Base-by-base conservation (phyloP, 2,329 filamentous ascomycete species). In the Hymenotorrendiella dingleyae region DNA sequence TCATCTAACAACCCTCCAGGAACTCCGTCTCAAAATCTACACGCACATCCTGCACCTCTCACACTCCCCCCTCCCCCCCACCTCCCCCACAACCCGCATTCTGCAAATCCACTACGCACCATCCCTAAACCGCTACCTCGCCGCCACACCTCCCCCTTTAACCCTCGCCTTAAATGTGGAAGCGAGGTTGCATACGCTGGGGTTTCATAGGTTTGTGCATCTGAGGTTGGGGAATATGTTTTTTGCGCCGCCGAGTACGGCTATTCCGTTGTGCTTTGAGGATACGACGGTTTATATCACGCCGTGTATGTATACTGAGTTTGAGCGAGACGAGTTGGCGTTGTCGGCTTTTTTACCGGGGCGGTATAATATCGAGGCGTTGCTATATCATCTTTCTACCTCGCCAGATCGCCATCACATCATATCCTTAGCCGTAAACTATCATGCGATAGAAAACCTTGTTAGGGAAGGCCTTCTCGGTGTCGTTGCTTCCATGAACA, bases 11-110 rank as follows among this genome's bases (percentile, higher is more conserved):
- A n/a, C n/a, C n/a, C n/a, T n/a, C n/a, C n/a, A n/a, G n/a, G 55
- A 57, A 34, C 49, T 57, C 22, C 50, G 54, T 19, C 49, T 57
- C 16, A 49, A 54, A 29, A 56, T 56, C 30, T 56, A 54, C 45
- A 37, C 38, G 4, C 39, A 42, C 7, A 48, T 52, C 9, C 45
- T 46, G 9, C 29, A 32, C 37, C 12, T 36, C 35, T 14, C 28
- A 16, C 14, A 27, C 17, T 19, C 19, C 11, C 28, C 36, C 9
- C 28, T 45, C 11, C 23, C 24, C 26, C 6, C 38, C 35, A 36
- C 35, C 38, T 28, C 22, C 12, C n/a, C n/a, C 38, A 26, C 34
- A 37, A 10, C 43, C 8, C 50, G 49, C 2, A 57, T 58, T 20
- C 43, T 58, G 9, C 52, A 56, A 33, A 50, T 58, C 29, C 44